These are phyloP conservation scores for Trypanosoma theileri DNA, from an alignment of 208 protist species.

Conservation along the genomic window DNA sequence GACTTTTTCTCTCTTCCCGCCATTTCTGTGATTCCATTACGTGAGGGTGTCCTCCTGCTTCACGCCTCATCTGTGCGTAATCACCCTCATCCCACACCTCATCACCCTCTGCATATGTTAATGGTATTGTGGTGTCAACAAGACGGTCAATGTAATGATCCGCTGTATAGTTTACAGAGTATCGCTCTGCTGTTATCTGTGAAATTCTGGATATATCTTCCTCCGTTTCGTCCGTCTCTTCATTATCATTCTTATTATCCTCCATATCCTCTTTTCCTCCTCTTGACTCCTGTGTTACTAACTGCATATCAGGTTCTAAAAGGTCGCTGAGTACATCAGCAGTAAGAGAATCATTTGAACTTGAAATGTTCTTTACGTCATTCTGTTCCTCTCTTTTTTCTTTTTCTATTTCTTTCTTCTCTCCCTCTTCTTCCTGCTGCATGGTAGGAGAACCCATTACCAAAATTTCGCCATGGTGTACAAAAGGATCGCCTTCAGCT, in stretches of 20 bases:
- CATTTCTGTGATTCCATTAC: slow-evolving; percentile 27
- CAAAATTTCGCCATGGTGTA: slow-evolving; percentile 82
- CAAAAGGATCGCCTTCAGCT: slow-evolving; percentile 69
- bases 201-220: slow-evolving; percentile 8
- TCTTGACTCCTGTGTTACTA: slow-evolving; percentile 6
- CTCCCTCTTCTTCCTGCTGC: not conserved
- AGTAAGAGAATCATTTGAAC: slow-evolving; percentile 20
- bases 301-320: not conserved
- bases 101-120: slow-evolving; percentile 86
- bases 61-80: slow-evolving; percentile 39
- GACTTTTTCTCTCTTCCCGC: slow-evolving; percentile 34
- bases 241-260: slow-evolving; percentile 22
- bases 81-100: slow-evolving; percentile 89
- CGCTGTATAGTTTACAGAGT: slow-evolving; percentile 48
- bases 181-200: slow-evolving; percentile 36
- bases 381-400: not conserved
- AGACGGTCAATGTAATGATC: slow-evolving; percentile 71
- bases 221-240: slow-evolving; percentile 17
- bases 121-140: slow-evolving; percentile 41
- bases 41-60: slow-evolving; percentile 7
- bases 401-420: not conserved
- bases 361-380: not conserved
- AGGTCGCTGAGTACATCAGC: slow-evolving; percentile 32
- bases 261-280: slow-evolving; percentile 9
- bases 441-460: slow-evolving; percentile 31